Base-by-base conservation (phyloP, 2,329 filamentous ascomycete genomes). In the Penicillium sp. region DNA sequence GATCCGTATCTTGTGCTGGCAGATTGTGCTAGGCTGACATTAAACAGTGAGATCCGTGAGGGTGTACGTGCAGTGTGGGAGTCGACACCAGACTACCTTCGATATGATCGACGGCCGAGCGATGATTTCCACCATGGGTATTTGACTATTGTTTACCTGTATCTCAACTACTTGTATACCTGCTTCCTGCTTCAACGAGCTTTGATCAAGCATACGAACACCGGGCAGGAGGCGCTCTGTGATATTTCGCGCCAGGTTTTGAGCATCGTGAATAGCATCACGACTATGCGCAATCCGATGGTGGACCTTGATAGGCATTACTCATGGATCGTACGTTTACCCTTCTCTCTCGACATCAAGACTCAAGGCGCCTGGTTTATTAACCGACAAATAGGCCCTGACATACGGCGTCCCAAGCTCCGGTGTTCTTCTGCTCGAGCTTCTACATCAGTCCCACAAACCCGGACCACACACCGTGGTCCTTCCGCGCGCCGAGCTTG, bases 91-190 rank as follows among this genome's bases (percentile, higher is more conserved):
- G 59, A 64, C 25, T 61, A 69, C 22, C 62, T 73, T 38, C 68
- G 73, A 38, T 72, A 73, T 51, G 71, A 74, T 30, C 61, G 51
- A 33, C 62, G 22, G 22, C 43, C 26, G 26, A 59, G 61, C 13
- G 53, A 60, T 14, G 61, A 67, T 48, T 55, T 56, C 4, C 60
- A 59, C 30, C 52, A 67, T 10, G 62, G 61, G 13, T 68, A 60
- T 25, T 64, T 75, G 30, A 63, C 61, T 1, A 57, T 66, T 25
- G 67, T 70, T 35, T 68, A 74, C 19, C 60, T 72, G 30, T 76
- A 76, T 61, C 65, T 76, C 16, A 73, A 76, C 38, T 76, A 73
- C 54, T 64, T 76, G 2, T 74, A 76, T 46, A 75, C 74, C 4
- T 68, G 70, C 28, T 77, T 77, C 57, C 57, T 77, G 6, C 65